Base-by-base conservation (phyloP, 805 yeast genomes). In the Pichia sporocuriosa region DNA sequence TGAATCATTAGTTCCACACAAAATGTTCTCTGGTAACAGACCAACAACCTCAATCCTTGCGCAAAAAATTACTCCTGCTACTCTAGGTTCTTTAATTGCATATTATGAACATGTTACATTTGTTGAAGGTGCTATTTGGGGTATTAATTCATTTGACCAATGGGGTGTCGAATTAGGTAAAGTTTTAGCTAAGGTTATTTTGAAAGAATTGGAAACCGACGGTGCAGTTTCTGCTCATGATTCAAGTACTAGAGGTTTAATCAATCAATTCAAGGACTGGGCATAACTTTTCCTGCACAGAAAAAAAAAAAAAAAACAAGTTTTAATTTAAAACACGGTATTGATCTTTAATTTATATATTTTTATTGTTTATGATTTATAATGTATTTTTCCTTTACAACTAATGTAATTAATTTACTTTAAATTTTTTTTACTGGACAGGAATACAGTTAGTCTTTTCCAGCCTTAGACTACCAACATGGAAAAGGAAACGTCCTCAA, bases 91-190 rank as follows among this genome's bases (percentile, higher is more conserved):
- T 35, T 75, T 93, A 68, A 93, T 93, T 63, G 97, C 95, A 34
- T 93, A 93, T 79, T 93, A 93, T 73, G 98, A 93, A 72, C 96
- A 88, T 65, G 77, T 87, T 46, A 90, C 97, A 32, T 93, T 93
- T 70, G 89, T 89, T 45, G 98, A 93, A 72, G 98, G 98, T 70
- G 98, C 98, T 44, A 70, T 93, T 60, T 90, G 98, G 98, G 93
- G 94, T 78, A 89, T 93, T 73, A 93, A 93, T 81, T 90, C 97
- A 16, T 93, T 87, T 63, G 98, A 93, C 73, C 98, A 93, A 75
- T 93, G 97, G 96, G 98, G 98, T 69, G 98, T 93, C 59, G 98
- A 93, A 73, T 84, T 93, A 57, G 98, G 98, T 66, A 93, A 93
- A 73, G 94, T 84, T 40, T 79, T 93, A 62, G 98, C 98, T 62